These are phyloP conservation scores for Lipomyces japonicus DNA, from an alignment of 805 yeast species.

Conservation along the genomic window DNA sequence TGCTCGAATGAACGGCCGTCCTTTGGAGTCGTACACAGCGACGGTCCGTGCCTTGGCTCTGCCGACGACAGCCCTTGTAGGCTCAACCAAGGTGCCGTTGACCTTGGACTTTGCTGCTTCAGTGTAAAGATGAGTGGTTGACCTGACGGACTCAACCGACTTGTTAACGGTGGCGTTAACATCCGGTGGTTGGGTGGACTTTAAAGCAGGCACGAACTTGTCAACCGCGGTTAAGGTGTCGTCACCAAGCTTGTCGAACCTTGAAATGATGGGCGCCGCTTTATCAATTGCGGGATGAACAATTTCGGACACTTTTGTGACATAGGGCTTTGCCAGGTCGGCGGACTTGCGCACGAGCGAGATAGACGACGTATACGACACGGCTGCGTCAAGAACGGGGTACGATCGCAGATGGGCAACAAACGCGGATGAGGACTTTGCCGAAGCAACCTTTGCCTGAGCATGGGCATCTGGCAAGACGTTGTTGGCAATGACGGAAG, in stretches of 20 bases:
- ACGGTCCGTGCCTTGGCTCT: slow-evolving; percentile 51
- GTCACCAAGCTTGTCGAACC: slow-evolving; percentile 55
- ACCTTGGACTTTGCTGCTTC: slow-evolving; percentile 35
- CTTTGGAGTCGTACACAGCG: slow-evolving; percentile 53
- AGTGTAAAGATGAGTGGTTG: slow-evolving; percentile 38
- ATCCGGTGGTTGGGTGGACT: slow-evolving; percentile 54
- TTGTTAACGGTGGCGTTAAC: slow-evolving; percentile 43
- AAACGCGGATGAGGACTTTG: slow-evolving; percentile 24
- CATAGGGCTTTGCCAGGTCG: slow-evolving; percentile 25
- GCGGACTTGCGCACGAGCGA: slow-evolving; percentile 23
- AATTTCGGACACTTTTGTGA: slow-evolving; percentile 26
- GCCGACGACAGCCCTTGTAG: slow-evolving; percentile 41
- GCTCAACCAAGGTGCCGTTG: slow-evolving; percentile 49
- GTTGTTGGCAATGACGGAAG: slow-evolving; percentile 2
- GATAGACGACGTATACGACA: slow-evolving; percentile 21
- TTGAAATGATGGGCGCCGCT: slow-evolving; percentile 45
- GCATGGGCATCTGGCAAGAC: neutral
- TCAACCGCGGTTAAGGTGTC: slow-evolving; percentile 57
- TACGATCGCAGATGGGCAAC: slow-evolving; percentile 23
- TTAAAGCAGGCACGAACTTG: slow-evolving; percentile 53
- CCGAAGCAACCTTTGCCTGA: slow-evolving; percentile 4
- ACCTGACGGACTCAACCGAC: slow-evolving; percentile 39
- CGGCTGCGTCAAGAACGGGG: slow-evolving; percentile 23
- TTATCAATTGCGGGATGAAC: slow-evolving; percentile 39
- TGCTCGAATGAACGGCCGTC: slow-evolving; percentile 61